Conservation (phyloP, 2,329 filamentous ascomycete species). For the Penicillium sp. region DNA sequence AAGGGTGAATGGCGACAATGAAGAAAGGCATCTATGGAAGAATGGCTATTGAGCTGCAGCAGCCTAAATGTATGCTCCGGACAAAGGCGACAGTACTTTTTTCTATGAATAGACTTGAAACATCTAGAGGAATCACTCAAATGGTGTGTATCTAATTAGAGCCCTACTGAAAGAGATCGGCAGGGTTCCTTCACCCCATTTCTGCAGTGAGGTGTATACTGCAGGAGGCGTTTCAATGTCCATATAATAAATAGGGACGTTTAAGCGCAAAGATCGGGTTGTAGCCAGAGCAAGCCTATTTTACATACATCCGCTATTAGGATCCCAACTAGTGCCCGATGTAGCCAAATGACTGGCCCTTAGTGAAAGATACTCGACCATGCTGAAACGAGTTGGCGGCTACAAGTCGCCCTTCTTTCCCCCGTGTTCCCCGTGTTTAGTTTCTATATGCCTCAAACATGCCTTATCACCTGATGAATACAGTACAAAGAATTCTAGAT, state of each 20-base stretch:
- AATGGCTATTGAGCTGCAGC: constrained; percentile 2
- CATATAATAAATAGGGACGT: background rate
- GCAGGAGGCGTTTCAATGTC: constrained; percentile 14
- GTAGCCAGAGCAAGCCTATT: constrained; percentile 6
- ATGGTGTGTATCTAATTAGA: background rate
- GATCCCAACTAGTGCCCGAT: constrained; percentile 2
- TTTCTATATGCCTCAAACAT: background rate
- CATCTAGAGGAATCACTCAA: background rate
- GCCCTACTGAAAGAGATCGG: background rate
- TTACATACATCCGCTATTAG: background rate
- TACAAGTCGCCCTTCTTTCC: background rate
- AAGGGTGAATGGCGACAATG: constrained; percentile 1
- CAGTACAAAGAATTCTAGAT: background rate
- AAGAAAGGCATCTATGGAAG: constrained; percentile 1
- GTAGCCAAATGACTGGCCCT: constrained; percentile 13
- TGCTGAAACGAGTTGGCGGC: constrained; percentile 17
- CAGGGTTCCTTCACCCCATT: background rate
- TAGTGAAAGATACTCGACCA: background rate
- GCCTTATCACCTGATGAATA: background rate
- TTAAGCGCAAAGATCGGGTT: constrained; percentile 12
- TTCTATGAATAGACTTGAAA: constrained; percentile 15
- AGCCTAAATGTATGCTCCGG: background rate
- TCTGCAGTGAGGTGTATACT: background rate
- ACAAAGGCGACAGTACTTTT: background rate
- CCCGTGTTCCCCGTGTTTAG: background rate